phyloP scores from a whole-genome alignment of 2,329 filamentous ascomycete species.

The Fusarium ambrosium region DNA sequence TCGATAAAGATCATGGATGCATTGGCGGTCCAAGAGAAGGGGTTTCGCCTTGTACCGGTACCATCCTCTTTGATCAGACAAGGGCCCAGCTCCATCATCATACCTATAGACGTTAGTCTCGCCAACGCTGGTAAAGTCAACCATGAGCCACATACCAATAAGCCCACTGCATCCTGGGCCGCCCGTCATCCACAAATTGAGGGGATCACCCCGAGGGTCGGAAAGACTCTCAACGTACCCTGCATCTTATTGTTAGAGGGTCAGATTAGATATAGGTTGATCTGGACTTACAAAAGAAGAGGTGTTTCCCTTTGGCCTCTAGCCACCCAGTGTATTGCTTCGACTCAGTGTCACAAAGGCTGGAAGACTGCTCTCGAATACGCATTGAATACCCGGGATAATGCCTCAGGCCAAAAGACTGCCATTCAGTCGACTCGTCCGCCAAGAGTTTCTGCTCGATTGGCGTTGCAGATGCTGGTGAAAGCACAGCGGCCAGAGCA shows the following conservation, averaged over 20 bases:
- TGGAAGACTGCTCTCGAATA: slow-evolving; percentile 31
- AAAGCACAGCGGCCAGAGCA: not conserved
- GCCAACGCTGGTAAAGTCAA: not conserved
- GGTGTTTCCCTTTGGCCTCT: slow-evolving; percentile 29
- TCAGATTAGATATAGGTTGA: not conserved
- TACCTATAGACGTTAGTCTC: slow-evolving; percentile 12
- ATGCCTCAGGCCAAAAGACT: not conserved
- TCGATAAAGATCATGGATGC: slow-evolving; percentile 42
- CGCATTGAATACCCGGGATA: slow-evolving; percentile 33
- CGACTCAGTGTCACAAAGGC: slow-evolving; percentile 34
- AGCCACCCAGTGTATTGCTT: slow-evolving; percentile 43
- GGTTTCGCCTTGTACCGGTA: slow-evolving; percentile 23
- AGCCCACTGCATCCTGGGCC: slow-evolving; percentile 32
- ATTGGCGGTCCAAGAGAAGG: slow-evolving; percentile 39
- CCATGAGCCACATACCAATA: not conserved
- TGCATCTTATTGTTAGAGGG: not conserved
- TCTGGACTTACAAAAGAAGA: slow-evolving; percentile 31
- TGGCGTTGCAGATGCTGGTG: not conserved
- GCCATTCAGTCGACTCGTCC: not conserved
- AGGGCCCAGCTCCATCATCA: slow-evolving; percentile 37
- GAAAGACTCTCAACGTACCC: slow-evolving; percentile 41
- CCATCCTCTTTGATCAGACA: slow-evolving; percentile 36
- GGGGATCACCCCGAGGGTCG: slow-evolving; percentile 25
- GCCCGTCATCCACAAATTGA: slow-evolving; percentile 40
- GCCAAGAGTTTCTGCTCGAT: not conserved